Evolutionary conservation across 192 early-diverging fungal genomes (phyloP).

Genomic region (Gigaspora rosea): DNA sequence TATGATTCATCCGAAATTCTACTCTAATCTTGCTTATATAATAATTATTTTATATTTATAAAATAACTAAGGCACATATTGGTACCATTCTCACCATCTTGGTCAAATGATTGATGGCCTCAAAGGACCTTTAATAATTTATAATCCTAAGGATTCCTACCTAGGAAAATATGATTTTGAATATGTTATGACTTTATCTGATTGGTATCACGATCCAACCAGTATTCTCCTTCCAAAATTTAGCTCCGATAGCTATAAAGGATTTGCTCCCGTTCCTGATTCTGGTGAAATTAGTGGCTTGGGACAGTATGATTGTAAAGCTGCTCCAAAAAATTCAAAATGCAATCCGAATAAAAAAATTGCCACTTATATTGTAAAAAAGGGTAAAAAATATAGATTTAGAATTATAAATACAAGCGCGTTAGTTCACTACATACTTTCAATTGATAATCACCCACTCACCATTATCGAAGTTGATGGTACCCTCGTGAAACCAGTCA

Average conservation of each 20-base stretch:
- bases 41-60: too few species aligned
- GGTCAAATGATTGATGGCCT: slow-evolving; percentile 39
- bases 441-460: slow-evolving; percentile 43
- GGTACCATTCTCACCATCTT: slow-evolving; percentile 48
- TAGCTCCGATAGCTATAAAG: neutral
- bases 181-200: slow-evolving; percentile 36
- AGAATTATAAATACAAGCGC: slow-evolving; percentile 39
- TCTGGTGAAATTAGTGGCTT: slow-evolving; percentile 33
- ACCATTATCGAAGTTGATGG: slow-evolving; percentile 45
- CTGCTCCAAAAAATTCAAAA: slow-evolving; percentile 29
- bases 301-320: slow-evolving; percentile 32
- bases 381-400: slow-evolving; percentile 36
- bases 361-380: slow-evolving; percentile 30
- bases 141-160: slow-evolving; percentile 37
- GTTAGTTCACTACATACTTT: slow-evolving; percentile 36
- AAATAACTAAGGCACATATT: slow-evolving; percentile 40
- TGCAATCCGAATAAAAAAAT: slow-evolving; percentile 25
- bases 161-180: slow-evolving; percentile 36
- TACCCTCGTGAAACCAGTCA: slow-evolving; percentile 32
- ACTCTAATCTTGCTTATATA: too few species aligned
- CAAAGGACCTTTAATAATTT: neutral
- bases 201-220: slow-evolving; percentile 29
- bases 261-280: slow-evolving; percentile 29
- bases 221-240: neutral
- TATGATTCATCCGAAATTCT: too few species aligned